Evolutionary conservation across 768 basidiomycete genomes (phyloP).

Genomic region (Megacollybia marginata): DNA sequence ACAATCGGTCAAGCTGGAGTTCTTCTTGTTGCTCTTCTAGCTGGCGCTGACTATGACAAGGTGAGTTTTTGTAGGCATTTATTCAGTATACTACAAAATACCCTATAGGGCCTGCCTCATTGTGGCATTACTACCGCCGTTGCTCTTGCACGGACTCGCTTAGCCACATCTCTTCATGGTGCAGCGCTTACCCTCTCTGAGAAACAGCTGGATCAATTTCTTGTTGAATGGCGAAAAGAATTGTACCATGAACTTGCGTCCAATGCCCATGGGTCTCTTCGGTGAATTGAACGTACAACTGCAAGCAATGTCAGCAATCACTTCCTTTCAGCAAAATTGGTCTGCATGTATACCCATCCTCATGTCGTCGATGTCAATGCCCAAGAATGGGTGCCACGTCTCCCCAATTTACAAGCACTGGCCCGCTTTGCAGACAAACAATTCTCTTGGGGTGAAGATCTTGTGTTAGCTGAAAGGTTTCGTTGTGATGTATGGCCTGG

Average conservation of each 20-base stretch:
- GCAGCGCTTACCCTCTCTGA: constrained; percentile 29
- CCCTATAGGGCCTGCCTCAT: constrained; percentile 16
- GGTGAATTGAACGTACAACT: not conserved
- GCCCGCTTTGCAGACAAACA: not conserved
- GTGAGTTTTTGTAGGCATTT: too few species aligned
- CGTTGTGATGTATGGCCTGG: not conserved
- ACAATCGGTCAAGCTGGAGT: too few species aligned
- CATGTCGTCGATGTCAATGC: not conserved
- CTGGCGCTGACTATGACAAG: too few species aligned
- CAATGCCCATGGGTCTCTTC: constrained; percentile 20
- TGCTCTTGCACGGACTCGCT: constrained; percentile 50
- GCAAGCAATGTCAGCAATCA: not conserved
- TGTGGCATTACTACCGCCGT: constrained; percentile 49
- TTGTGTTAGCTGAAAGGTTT: not conserved
- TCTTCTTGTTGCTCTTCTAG: too few species aligned
- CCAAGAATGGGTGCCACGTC: not conserved
- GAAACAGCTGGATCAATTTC: constrained; percentile 25
- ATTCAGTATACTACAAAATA: too few species aligned
- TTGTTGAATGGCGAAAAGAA: constrained; percentile 35
- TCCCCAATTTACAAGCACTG: not conserved
- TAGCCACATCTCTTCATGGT: constrained; percentile 43
- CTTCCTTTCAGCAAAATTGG: not conserved
- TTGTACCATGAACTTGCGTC: constrained; percentile 35
- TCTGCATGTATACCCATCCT: not conserved
- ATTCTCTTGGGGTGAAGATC: not conserved